phyloP scores from a whole-genome alignment of 192 early-diverging fungal genomes.

The Coemansia sp. region DNA sequence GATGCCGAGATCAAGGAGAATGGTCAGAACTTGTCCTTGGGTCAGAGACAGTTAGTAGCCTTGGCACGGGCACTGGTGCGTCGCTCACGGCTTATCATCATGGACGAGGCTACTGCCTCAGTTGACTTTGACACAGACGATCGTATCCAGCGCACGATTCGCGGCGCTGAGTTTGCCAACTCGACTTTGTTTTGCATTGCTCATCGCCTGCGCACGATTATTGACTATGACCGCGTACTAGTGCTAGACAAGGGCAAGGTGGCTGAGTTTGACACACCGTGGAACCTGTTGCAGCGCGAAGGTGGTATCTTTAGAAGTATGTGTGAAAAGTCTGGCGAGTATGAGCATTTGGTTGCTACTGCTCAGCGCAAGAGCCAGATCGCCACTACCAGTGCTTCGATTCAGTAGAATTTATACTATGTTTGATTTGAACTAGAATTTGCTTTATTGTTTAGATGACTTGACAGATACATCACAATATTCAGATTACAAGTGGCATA shows the following conservation, averaged over 20 bases:
- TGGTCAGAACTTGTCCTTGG: constrained; percentile 75
- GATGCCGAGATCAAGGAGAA: constrained; percentile 82
- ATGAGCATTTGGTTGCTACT: constrained; percentile 30
- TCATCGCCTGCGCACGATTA: constrained; percentile 83
- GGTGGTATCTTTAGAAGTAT: constrained; percentile 74
- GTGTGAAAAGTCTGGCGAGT: constrained; percentile 84
- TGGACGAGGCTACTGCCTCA: constrained; percentile 88
- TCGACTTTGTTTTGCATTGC: constrained; percentile 88
- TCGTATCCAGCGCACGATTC: constrained; percentile 86
- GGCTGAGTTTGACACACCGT: constrained; percentile 83
- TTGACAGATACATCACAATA: too few relatives aligned
- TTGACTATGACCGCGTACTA: constrained; percentile 82
- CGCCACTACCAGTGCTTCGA: background rate
- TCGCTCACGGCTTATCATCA: constrained; percentile 67
- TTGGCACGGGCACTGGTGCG: constrained; percentile 78
- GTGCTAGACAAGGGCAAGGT: constrained; percentile 80
- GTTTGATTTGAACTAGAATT: too few relatives aligned
- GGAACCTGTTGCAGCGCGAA: constrained; percentile 63
- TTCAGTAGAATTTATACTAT: background rate
- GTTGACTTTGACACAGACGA: constrained; percentile 88
- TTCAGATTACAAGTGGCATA: too few relatives aligned
- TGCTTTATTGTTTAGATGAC: too few relatives aligned
- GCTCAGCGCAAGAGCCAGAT: constrained; percentile 14
- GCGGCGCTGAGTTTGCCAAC: constrained; percentile 69
- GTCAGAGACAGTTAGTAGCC: constrained; percentile 76